These are phyloP conservation scores for Phytophthora sp. DNA, from an alignment of 352 stramenopile species.

Conservation along the genomic window DNA sequence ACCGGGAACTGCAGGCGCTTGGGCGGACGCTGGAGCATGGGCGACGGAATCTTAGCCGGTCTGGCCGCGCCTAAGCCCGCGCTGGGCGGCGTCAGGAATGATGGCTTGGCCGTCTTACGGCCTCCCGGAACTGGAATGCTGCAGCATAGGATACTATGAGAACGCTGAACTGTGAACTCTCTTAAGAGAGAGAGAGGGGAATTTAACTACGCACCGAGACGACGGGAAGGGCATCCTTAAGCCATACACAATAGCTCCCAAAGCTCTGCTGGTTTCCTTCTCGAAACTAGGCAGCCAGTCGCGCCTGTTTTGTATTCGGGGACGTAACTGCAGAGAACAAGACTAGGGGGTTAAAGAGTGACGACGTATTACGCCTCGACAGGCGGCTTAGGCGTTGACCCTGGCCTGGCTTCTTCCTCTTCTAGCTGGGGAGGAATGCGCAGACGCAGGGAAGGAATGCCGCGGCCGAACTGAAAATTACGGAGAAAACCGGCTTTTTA, in stretches of 20 bases:
- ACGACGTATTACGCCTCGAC: no score
- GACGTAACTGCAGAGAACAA: slow-evolving; percentile 33
- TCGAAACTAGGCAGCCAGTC: slow-evolving; percentile 2
- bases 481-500: slow-evolving; percentile 3
- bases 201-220: slow-evolving; percentile 35
- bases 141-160: not conserved
- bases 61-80: slow-evolving; percentile 9
- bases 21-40: slow-evolving; percentile 17
- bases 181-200: not conserved
- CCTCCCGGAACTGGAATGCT: slow-evolving; percentile 34
- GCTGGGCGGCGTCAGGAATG: slow-evolving; percentile 31
- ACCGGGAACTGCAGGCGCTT: slow-evolving; percentile 31
- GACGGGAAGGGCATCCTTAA: slow-evolving; percentile 39
- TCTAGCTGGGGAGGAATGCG: no score
- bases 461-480: slow-evolving; percentile 2
- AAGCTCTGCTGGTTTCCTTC: not conserved
- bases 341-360: no score
- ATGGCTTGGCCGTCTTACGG: slow-evolving; percentile 25
- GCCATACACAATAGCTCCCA: no score
- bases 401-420: slow-evolving; percentile 23
- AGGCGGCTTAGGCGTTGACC: no score
- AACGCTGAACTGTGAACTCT: not conserved
- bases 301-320: slow-evolving; percentile 5
- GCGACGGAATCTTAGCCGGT: slow-evolving; percentile 9
- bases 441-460: slow-evolving; percentile 2